These are phyloP conservation scores for Zarea fungicola DNA, from an alignment of 2,329 filamentous ascomycete species.

Conservation along the genomic window DNA sequence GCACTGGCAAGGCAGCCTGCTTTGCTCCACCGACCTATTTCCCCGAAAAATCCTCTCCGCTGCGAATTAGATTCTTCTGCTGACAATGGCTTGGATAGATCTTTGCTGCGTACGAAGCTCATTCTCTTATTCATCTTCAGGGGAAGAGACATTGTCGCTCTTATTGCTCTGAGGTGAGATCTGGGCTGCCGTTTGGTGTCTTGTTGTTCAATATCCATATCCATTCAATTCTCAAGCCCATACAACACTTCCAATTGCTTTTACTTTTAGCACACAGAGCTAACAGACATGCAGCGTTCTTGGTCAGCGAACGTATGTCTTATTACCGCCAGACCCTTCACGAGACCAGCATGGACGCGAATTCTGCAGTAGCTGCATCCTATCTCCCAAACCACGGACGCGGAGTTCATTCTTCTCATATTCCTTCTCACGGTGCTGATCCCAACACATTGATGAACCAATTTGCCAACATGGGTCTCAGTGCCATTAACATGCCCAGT, in stretches of 20 bases:
- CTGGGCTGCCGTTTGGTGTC: too few relatives aligned
- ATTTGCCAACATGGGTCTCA: conserved; percentile 34
- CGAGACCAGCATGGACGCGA: conserved; percentile 32
- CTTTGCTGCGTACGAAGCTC: conserved; percentile 23
- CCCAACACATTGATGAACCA: conserved; percentile 28
- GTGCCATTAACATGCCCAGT: conserved; percentile 29
- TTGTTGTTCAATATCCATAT: too few relatives aligned
- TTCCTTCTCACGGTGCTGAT: conserved; percentile 26
- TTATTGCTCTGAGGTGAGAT: too few relatives aligned
- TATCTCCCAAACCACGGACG: conserved; percentile 29
- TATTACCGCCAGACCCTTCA: conserved; percentile 28
- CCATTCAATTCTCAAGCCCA: too few relatives aligned
- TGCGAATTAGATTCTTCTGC: too few relatives aligned
- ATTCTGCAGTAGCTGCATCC: conserved; percentile 25
- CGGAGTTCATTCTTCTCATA: conserved; percentile 23
- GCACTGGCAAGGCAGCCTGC: too few relatives aligned
- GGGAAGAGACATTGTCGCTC: conserved; percentile 28
- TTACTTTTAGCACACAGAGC: too few relatives aligned
- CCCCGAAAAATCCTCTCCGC: too few relatives aligned
- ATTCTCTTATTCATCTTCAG: conserved; percentile 26
- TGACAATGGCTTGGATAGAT: conserved; percentile 18
- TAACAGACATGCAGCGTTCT: not conserved
- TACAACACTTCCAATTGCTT: too few relatives aligned
- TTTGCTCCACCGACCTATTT: not conserved
- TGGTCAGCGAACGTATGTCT: conserved; percentile 24